Evolutionary conservation across 257 asterid genomes (phyloP).

Genomic region (Gentiana straminea): DNA sequence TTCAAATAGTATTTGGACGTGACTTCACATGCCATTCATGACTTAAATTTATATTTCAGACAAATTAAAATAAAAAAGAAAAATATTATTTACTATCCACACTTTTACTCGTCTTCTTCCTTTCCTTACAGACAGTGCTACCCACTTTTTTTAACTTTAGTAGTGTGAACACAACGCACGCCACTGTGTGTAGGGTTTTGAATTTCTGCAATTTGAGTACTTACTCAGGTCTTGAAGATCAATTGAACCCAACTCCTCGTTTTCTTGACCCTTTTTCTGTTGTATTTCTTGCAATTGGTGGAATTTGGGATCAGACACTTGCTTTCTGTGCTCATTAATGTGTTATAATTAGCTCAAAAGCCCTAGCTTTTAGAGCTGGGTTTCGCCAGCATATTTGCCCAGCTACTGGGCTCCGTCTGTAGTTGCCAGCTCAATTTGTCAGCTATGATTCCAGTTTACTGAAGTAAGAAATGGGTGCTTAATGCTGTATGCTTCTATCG

Average conservation of each 20-base stretch:
- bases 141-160: conserved; percentile 1
- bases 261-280: no score
- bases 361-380: conserved; percentile 21
- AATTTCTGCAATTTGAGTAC: conserved; percentile 11
- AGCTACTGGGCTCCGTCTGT: conserved; percentile 4
- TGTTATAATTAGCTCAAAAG: conserved; percentile 18
- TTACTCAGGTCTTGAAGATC: conserved; percentile 10
- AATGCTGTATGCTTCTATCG: conserved; percentile 6
- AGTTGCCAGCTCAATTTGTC: conserved; percentile 12
- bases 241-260: no score
- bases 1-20: no score
- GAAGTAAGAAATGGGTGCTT: conserved; percentile 6
- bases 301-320: conserved; percentile 19
- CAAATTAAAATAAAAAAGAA: no score
- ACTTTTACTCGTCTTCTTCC: not conserved
- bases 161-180: conserved; percentile 19
- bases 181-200: conserved; percentile 8
- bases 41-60: no score
- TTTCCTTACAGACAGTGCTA: not conserved
- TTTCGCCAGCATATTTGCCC: conserved; percentile 28
- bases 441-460: conserved; percentile 10
- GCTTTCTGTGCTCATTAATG: conserved; percentile 21
- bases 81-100: not conserved
- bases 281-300: no score
- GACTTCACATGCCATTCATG: no score